Conservation (phyloP, 768 basidiomycete genomes). For the Lactifluus rugatus region DNA sequence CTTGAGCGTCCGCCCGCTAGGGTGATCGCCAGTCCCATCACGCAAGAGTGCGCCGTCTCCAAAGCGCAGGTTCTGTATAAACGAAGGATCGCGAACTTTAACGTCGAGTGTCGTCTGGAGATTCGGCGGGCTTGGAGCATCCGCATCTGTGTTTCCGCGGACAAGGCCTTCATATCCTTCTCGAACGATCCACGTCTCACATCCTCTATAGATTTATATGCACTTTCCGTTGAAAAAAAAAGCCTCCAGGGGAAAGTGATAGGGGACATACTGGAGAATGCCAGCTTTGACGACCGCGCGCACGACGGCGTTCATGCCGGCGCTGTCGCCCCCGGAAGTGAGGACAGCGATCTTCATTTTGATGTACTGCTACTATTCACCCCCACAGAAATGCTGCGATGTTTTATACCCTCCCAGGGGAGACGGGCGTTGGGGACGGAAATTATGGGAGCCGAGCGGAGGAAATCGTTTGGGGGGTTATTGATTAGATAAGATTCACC, state of each 20-base stretch:
- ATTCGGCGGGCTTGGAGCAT: conserved; percentile 19
- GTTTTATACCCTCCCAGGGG: neutral
- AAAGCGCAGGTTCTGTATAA: conserved; percentile 71
- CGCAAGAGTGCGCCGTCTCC: conserved; percentile 69
- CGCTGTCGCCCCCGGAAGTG: conserved; percentile 95
- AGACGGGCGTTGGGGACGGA: conserved; percentile 6
- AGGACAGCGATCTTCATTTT: conserved; percentile 87
- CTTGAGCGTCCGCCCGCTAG: conserved; percentile 62
- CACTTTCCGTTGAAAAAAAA: neutral
- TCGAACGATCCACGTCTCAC: conserved; percentile 91
- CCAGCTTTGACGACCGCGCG: conserved; percentile 88
- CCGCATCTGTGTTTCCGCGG: conserved; percentile 54
- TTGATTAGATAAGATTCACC: conserved; percentile 6
- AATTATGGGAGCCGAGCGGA: neutral
- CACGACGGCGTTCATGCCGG: conserved; percentile 95
- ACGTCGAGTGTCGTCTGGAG: conserved; percentile 20
- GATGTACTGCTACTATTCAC: neutral
- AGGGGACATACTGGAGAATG: conserved; percentile 64
- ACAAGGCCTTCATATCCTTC: conserved; percentile 99
- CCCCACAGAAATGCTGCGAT: neutral
- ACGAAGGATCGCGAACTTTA: conserved; percentile 25
- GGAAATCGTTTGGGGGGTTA: neutral
- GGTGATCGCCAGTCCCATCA: conserved; percentile 73
- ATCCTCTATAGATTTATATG: conserved; percentile 51
- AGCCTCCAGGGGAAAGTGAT: neutral